Conservation (phyloP, 345 rosid species). For the Moricandia arvensis region DNA sequence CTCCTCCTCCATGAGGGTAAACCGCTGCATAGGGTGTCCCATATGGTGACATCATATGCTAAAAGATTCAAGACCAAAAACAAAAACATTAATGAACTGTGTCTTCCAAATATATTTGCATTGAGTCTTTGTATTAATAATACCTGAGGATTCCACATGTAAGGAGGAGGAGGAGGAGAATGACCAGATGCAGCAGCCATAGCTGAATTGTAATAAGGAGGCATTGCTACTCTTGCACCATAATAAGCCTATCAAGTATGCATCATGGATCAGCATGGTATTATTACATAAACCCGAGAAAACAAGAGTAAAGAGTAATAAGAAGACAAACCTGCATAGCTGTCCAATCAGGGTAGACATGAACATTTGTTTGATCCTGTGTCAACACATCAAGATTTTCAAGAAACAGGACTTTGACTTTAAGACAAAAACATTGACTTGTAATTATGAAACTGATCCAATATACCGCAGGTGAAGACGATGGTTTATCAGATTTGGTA, state of each 20-base stretch:
- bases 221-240: slow-evolving; percentile 73
- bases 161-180: slow-evolving; percentile 60
- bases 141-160: slow-evolving; percentile 90
- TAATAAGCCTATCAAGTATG: slow-evolving; percentile 70
- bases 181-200: slow-evolving; percentile 67
- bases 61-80: slow-evolving; percentile 24
- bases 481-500: slow-evolving; percentile 56
- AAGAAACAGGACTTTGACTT: slow-evolving; percentile 21
- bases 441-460: neutral
- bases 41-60: slow-evolving; percentile 92
- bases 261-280: neutral
- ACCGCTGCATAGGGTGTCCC: slow-evolving; percentile 76
- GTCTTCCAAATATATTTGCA: neutral
- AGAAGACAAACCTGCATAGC: slow-evolving; percentile 70
- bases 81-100: neutral
- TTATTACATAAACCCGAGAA: neutral
- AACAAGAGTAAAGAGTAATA: neutral
- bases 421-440: slow-evolving; percentile 21
- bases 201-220: slow-evolving; percentile 77
- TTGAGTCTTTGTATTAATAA: slow-evolving; percentile 23
- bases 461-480: slow-evolving; percentile 61
- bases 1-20: slow-evolving; percentile 81
- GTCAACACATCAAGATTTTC: slow-evolving; percentile 25
- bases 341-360: slow-evolving; percentile 86
- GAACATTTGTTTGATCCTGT: slow-evolving; percentile 84